Conservation (phyloP, 345 rosid species). For the Dipteronia sinensis region DNA sequence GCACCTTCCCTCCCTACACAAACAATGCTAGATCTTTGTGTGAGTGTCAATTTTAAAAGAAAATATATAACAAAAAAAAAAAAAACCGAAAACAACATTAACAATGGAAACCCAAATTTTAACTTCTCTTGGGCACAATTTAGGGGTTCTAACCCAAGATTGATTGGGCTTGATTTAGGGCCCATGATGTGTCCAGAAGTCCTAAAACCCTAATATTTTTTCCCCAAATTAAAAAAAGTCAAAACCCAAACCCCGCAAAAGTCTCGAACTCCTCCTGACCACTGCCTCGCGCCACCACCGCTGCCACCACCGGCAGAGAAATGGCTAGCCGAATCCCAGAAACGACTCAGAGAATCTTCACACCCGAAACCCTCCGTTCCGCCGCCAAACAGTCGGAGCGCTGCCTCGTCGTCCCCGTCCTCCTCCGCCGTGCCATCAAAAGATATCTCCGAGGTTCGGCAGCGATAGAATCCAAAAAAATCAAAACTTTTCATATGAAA, state of each 20-base stretch:
- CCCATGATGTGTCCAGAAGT: neutral
- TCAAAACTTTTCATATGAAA: neutral
- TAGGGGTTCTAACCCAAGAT: neutral
- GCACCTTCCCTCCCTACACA: too few relatives aligned
- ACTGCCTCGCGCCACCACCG: neutral
- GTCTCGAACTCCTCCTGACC: constrained; percentile 3
- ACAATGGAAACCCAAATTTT: too few relatives aligned
- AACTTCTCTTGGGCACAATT: too few relatives aligned
- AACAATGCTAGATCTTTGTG: too few relatives aligned
- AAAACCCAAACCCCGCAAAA: neutral
- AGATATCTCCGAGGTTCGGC: constrained; percentile 65
- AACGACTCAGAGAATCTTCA: constrained; percentile 45
- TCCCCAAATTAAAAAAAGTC: neutral
- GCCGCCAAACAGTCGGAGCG: constrained; percentile 75
- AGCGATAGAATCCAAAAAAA: neutral
- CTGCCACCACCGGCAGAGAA: neutral
- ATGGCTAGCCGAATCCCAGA: constrained; percentile 51
- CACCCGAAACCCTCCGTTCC: constrained; percentile 57
- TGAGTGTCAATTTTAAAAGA: too few relatives aligned
- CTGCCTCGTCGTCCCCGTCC: constrained; percentile 70
- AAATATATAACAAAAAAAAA: too few relatives aligned
- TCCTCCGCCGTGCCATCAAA: constrained; percentile 90
- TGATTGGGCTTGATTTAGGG: neutral
- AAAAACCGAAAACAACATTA: too few relatives aligned
- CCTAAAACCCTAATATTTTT: constrained; percentile 20